These are phyloP conservation scores for Phytophthora syringae DNA, from an alignment of 352 stramenopile genomes.

Conservation along the genomic window DNA sequence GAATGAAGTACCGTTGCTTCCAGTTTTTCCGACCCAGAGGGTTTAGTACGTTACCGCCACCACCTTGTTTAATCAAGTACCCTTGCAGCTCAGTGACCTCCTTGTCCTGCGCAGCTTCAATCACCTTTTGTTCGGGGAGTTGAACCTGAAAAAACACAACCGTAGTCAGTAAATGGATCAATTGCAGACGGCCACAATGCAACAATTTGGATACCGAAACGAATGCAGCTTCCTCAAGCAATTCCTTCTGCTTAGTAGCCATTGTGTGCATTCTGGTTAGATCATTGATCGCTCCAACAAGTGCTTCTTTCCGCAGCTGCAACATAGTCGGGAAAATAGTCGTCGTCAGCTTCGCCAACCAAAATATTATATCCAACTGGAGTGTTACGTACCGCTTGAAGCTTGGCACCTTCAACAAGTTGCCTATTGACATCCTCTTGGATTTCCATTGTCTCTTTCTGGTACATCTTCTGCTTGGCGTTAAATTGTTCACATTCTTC, in stretches of 20 bases:
- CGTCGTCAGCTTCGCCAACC: background rate
- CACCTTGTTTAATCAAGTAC: slow-evolving; percentile 89
- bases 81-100: slow-evolving; percentile 74
- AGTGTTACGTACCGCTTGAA: slow-evolving; percentile 56
- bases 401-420: slow-evolving; percentile 68
- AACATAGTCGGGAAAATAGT: background rate
- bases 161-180: background rate
- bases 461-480: slow-evolving; percentile 63
- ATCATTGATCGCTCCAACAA: slow-evolving; percentile 72
- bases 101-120: slow-evolving; percentile 77
- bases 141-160: slow-evolving; percentile 49
- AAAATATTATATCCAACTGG: background rate
- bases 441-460: slow-evolving; percentile 58
- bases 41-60: slow-evolving; percentile 78
- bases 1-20: slow-evolving; percentile 91
- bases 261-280: slow-evolving; percentile 71
- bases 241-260: slow-evolving; percentile 67
- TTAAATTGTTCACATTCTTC: slow-evolving; percentile 58
- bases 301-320: slow-evolving; percentile 74
- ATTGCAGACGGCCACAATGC: background rate
- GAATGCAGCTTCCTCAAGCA: slow-evolving; percentile 82
- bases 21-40: slow-evolving; percentile 85
- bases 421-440: slow-evolving; percentile 71
- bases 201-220: slow-evolving; percentile 60
- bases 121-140: slow-evolving; percentile 80